These are phyloP conservation scores for Phytophthora hibernalis DNA, from an alignment of 352 stramenopile species.

Conservation along the genomic window DNA sequence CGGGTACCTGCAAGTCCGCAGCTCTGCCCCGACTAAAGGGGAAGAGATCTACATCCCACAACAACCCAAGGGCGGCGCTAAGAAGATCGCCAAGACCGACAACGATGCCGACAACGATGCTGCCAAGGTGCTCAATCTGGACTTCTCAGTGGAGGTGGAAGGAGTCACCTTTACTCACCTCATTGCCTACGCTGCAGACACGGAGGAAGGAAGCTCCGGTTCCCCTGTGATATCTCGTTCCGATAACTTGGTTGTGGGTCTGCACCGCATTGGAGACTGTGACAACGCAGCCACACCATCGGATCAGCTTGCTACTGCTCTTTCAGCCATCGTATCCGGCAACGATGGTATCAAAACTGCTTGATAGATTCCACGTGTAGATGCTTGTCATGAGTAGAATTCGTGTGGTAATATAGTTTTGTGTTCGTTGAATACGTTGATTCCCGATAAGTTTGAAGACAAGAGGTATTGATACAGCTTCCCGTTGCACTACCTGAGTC, in stretches of 20 bases:
- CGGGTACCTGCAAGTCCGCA: conserved; percentile 66
- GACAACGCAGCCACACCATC: conserved; percentile 58
- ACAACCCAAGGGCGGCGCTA: conserved; percentile 61
- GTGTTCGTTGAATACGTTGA: background rate
- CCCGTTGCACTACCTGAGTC: too few species aligned
- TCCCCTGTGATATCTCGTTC: conserved; percentile 60
- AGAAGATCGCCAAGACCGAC: conserved; percentile 62
- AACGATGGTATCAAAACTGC: conserved; percentile 45
- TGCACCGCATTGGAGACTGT: conserved; percentile 79
- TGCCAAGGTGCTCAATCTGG: conserved; percentile 38
- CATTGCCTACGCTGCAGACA: conserved; percentile 73
- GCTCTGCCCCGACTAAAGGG: conserved; percentile 40
- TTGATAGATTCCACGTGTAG: conserved; percentile 23
- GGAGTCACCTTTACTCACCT: conserved; percentile 46
- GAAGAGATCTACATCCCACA: conserved; percentile 77
- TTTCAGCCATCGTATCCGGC: conserved; percentile 33
- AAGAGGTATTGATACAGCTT: too few species aligned
- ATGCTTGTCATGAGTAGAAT: conserved; percentile 6
- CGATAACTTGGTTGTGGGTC: conserved; percentile 69
- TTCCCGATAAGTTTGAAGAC: too few species aligned
- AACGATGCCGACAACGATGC: conserved; percentile 38
- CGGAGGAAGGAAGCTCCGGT: conserved; percentile 66
- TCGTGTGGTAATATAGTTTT: conserved; percentile 16
- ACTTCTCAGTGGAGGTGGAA: conserved; percentile 44
- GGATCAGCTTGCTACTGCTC: conserved; percentile 24